These are phyloP conservation scores for Prasinococcaceae sp. DNA, from an alignment of 139 green algal species.

Conservation along the genomic window DNA sequence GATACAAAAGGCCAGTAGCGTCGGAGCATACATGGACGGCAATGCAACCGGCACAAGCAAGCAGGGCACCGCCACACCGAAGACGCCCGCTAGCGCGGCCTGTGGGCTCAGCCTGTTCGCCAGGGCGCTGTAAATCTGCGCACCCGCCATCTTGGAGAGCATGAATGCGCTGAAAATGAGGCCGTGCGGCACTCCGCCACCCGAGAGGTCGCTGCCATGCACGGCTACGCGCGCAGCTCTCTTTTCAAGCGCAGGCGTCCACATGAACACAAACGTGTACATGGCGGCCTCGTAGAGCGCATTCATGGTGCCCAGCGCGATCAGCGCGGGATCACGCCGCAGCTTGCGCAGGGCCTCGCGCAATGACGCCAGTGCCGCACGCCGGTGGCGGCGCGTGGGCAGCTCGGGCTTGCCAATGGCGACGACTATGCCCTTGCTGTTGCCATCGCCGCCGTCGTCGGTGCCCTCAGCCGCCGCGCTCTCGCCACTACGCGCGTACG, in stretches of 20 bases:
- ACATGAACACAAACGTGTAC: conserved; percentile 93
- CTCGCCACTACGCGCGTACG: no score
- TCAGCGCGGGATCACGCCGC: no score
- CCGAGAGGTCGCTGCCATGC: background rate
- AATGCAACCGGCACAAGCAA: background rate
- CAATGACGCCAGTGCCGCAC: no score
- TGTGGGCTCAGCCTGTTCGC: background rate
- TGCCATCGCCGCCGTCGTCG: background rate
- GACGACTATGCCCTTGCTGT: background rate
- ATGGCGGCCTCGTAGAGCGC: conserved; percentile 75
- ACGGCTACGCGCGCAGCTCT: conserved; percentile 6
- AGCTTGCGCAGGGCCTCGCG: background rate
- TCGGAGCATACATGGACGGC: background rate
- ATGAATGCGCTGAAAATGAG: conserved; percentile 84
- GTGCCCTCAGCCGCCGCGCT: no score
- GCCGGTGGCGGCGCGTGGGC: background rate
- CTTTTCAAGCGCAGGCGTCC: conserved; percentile 73
- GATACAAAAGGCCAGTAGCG: conserved; percentile 63
- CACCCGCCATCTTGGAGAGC: conserved; percentile 56
- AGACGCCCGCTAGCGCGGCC: conserved; percentile 25
- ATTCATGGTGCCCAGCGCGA: conserved; percentile 55
- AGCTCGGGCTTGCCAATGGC: background rate
- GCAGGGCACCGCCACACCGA: conserved; percentile 40
- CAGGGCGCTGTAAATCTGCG: background rate
- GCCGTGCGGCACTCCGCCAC: conserved; percentile 51